A percentile compares a stretch with the other conserved stretches of the same genome.
phyloP scores from a whole-genome alignment of 352 stramenopile species.

The Phytophthora cryptogea region DNA sequence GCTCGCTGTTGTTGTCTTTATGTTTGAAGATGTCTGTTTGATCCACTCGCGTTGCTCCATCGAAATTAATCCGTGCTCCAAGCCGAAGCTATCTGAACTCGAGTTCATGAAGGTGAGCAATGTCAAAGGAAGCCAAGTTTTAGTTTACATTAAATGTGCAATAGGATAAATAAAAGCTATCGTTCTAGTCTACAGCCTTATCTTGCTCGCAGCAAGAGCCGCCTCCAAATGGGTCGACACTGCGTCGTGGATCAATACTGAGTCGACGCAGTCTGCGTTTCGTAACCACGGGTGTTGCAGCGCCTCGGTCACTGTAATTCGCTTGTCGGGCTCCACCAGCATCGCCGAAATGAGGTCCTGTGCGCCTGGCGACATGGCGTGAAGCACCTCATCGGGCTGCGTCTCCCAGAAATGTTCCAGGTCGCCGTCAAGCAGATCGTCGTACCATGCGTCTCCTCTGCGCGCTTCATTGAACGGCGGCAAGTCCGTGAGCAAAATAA shows the following conservation, averaged over 20 bases:
- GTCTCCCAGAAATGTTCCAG: conserved; percentile 63
- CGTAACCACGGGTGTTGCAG: conserved; percentile 66
- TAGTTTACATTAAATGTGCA: conserved; percentile 23
- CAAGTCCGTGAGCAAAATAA: conserved; percentile 90
- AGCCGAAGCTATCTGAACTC: conserved; percentile 8
- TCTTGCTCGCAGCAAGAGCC: conserved; percentile 23
- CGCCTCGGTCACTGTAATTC: conserved; percentile 59
- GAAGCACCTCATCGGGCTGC: conserved; percentile 42
- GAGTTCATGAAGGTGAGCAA: conserved; percentile 3
- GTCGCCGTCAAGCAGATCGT: conserved; percentile 52
- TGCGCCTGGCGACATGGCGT: conserved; percentile 49
- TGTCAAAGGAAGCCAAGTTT: conserved; percentile 1
- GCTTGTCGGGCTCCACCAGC: conserved; percentile 63
- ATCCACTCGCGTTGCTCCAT: conserved; percentile 6
- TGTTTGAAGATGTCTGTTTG: background rate
- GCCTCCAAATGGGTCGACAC: conserved; percentile 49
- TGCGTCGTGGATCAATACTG: conserved; percentile 28
- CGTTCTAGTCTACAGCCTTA: conserved; percentile 11
- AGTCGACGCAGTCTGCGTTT: conserved; percentile 50
- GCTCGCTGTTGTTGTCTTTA: background rate
- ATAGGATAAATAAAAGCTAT: conserved; percentile 33
- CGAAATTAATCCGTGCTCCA: conserved; percentile 1
- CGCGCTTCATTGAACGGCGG: conserved; percentile 85
- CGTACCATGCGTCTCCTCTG: conserved; percentile 80
- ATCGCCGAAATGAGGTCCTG: conserved; percentile 78